Conservation (phyloP, 1,284 basidiomycete species). For the Apiotrichum sp. region DNA sequence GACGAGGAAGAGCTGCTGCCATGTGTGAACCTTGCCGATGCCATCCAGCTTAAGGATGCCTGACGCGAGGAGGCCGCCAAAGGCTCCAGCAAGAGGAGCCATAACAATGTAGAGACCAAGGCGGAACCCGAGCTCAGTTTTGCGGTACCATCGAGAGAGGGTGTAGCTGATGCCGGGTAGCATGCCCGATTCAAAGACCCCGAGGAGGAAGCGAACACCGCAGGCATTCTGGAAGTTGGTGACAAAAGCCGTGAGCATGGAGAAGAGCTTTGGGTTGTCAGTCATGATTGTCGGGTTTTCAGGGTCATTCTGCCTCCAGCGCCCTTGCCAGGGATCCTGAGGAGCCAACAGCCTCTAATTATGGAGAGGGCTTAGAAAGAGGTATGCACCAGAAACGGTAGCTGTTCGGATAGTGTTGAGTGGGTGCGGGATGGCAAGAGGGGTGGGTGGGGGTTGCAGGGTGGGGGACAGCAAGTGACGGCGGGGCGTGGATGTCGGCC, state of each 20-base stretch:
- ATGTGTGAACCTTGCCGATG: conserved; percentile 12
- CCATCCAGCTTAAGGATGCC: conserved; percentile 14
- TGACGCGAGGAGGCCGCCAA: conserved; percentile 16
- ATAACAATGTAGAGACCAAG: conserved; percentile 19
- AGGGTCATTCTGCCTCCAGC: too few relatives aligned
- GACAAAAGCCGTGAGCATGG: conserved; percentile 24
- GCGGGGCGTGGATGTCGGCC: too few relatives aligned
- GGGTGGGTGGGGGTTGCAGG: too few relatives aligned
- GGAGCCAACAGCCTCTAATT: too few relatives aligned
- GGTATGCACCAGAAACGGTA: too few relatives aligned
- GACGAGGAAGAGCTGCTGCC: conserved; percentile 18
- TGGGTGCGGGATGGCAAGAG: too few relatives aligned
- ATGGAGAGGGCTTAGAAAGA: too few relatives aligned
- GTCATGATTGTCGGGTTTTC: too few relatives aligned
- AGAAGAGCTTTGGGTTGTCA: conserved; percentile 4
- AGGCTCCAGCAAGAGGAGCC: conserved; percentile 16
- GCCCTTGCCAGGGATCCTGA: too few relatives aligned
- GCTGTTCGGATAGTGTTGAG: too few relatives aligned
- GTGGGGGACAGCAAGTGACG: too few relatives aligned
- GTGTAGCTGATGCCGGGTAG: conserved; percentile 14
- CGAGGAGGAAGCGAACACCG: conserved; percentile 22
- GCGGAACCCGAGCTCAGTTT: conserved; percentile 17
- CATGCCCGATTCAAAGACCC: conserved; percentile 25
- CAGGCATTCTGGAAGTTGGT: conserved; percentile 30
- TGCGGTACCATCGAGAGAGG: conserved; percentile 20